Conservation (phyloP, 2,329 filamentous ascomycete species). For the Trichoderma pleuroti region DNA sequence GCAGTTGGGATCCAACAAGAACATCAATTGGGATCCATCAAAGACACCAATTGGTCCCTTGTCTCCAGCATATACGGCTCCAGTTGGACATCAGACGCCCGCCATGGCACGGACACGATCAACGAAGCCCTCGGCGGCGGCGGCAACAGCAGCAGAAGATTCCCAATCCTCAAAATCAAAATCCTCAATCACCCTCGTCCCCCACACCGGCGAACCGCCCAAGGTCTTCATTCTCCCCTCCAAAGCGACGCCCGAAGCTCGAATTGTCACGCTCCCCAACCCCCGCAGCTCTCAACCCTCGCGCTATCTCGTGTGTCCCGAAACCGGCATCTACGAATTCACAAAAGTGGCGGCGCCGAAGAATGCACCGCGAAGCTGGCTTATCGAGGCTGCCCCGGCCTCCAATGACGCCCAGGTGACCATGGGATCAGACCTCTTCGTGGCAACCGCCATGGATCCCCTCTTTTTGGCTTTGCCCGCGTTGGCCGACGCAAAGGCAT, state of each 20-base stretch:
- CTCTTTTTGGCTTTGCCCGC: slow-evolving; percentile 79
- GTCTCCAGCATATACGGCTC: neutral
- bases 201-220: slow-evolving; percentile 38
- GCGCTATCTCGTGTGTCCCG: slow-evolving; percentile 60
- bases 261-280: slow-evolving; percentile 58
- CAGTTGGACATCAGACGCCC: neutral
- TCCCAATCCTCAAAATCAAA: slow-evolving; percentile 25
- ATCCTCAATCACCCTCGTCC: slow-evolving; percentile 4
- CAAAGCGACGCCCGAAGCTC: slow-evolving; percentile 50
- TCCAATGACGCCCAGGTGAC: slow-evolving; percentile 41
- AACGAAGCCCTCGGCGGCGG: slow-evolving; percentile 33
- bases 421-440: slow-evolving; percentile 68
- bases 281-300: slow-evolving; percentile 53
- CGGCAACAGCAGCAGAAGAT: slow-evolving; percentile 24
- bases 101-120: slow-evolving; percentile 52
- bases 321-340: slow-evolving; percentile 63
- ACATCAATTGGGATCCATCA: neutral
- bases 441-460: slow-evolving; percentile 81
- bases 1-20: no score
- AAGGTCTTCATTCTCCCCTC: slow-evolving; percentile 60
- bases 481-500: slow-evolving; percentile 47
- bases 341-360: slow-evolving; percentile 54
- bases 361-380: slow-evolving; percentile 57
- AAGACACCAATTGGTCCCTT: neutral
- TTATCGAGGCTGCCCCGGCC: slow-evolving; percentile 43